Evolutionary conservation across 495 filamentous ascomycete genomes (phyloP).

Genomic region (Talaromyces stipitatus): DNA sequence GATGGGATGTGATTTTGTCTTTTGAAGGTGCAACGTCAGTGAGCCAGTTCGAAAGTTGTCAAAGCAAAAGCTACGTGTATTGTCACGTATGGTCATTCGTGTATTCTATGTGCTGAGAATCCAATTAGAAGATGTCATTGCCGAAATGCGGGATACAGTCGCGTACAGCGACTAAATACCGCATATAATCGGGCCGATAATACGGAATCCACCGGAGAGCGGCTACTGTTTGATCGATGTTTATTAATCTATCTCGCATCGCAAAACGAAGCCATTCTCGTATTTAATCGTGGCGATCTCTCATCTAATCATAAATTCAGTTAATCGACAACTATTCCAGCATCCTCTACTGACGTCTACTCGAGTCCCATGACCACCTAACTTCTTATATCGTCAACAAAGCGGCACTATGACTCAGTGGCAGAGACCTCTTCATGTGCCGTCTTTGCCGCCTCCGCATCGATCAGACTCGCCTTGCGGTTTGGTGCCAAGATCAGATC

Average conservation of each 20-base stretch:
- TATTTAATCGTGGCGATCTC: neutral
- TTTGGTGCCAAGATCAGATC: slow-evolving; percentile 35
- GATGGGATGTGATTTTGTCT: neutral
- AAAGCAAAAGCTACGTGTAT: slow-evolving; percentile 7
- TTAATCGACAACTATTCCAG: neutral
- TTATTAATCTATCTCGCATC: neutral
- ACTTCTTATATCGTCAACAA: neutral
- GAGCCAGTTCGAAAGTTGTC: neutral
- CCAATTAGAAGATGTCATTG: neutral
- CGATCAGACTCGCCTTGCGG: slow-evolving; percentile 40
- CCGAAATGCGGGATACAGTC: neutral
- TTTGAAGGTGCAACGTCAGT: neutral
- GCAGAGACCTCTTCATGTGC: neutral
- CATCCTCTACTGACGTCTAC: neutral
- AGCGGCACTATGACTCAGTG: neutral
- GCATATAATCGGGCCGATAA: slow-evolving; percentile 6
- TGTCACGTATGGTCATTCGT: slow-evolving; percentile 2
- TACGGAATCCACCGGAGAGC: slow-evolving; percentile 5
- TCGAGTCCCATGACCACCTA: neutral
- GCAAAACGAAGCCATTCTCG: neutral
- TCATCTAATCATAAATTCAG: neutral
- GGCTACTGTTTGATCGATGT: neutral
- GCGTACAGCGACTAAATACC: neutral
- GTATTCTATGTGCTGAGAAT: neutral
- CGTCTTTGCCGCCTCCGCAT: slow-evolving; percentile 35